Percentiles rank a stretch among this genome's conserved stretches.
Conservation (phyloP, 2,329 filamentous ascomycete genomes). For the Pezizomycotina sp. region DNA sequence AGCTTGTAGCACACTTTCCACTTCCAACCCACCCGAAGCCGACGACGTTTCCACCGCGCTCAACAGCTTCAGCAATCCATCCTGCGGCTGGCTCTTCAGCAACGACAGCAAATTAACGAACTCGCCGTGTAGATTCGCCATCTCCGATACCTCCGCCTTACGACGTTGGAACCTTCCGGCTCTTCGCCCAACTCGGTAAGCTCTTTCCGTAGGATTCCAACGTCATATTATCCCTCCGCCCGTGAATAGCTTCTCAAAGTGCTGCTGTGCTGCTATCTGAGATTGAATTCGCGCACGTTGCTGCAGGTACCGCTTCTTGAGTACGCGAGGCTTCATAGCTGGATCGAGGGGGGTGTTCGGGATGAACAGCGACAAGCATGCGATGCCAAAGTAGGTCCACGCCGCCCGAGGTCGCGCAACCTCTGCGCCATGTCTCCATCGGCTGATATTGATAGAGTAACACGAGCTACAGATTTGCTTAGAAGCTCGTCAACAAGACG, state of each 20-base stretch:
- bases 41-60: too few species aligned
- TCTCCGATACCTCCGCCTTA: constrained; percentile 49
- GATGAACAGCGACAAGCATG: constrained; percentile 62
- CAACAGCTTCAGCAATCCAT: too few species aligned
- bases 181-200: constrained; percentile 47
- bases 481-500: too few species aligned
- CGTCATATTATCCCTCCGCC: constrained; percentile 49
- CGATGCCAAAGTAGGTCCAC: constrained; percentile 61
- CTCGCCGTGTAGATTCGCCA: constrained; percentile 61
- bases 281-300: constrained; percentile 39
- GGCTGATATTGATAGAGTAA: too few species aligned
- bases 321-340: constrained; percentile 43
- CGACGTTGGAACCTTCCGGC: constrained; percentile 50
- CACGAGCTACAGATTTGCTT: too few species aligned
- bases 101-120: constrained; percentile 62
- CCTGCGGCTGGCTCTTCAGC: too few species aligned
- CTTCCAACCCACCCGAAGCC: too few species aligned
- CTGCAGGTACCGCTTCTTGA: constrained; percentile 42
- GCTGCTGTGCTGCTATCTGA: constrained; percentile 43
- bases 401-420: too few species aligned
- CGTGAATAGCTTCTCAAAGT: constrained; percentile 51
- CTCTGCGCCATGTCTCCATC: too few species aligned
- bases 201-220: constrained; percentile 45
- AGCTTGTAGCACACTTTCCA: too few species aligned
- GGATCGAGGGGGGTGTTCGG: constrained; percentile 80